These are phyloP conservation scores for Mallotus repandus DNA, from an alignment of 441 rosid species.

Conservation along the genomic window DNA sequence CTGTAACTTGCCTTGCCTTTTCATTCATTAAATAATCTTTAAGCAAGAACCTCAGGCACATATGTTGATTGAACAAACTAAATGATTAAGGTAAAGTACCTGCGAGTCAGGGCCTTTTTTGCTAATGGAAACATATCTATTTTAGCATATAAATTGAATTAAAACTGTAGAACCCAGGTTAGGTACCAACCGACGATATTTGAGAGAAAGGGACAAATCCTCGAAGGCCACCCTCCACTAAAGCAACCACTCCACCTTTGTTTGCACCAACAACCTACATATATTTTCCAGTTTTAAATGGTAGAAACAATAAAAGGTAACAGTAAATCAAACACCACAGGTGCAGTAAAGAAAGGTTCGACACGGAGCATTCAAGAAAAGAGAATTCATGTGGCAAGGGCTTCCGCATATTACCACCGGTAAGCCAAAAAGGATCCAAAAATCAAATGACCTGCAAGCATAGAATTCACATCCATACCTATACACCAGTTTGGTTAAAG, in stretches of 20 bases:
- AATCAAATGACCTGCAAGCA: neutral
- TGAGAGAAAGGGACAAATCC: slow-evolving; percentile 98
- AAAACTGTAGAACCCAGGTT: neutral
- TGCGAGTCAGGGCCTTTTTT: neutral
- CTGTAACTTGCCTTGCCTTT: neutral
- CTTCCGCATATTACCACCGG: neutral
- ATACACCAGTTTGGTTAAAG: neutral
- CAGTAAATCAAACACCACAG: slow-evolving; percentile 8
- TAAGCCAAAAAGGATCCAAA: neutral
- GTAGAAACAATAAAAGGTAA: neutral
- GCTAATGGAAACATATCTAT: neutral
- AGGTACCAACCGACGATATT: slow-evolving; percentile 67
- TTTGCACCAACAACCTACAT: slow-evolving; percentile 80
- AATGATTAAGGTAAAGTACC: neutral
- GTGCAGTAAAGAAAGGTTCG: neutral
- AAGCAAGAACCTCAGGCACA: neutral
- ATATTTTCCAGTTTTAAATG: slow-evolving; percentile 16
- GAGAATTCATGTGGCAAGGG: neutral
- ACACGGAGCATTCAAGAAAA: neutral
- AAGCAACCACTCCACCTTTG: slow-evolving; percentile 90
- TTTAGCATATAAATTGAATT: neutral
- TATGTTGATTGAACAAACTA: neutral
- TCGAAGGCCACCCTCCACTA: slow-evolving; percentile 68
- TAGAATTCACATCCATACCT: neutral
- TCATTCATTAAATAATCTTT: neutral